These are phyloP conservation scores for Leccinellum albellum DNA, from an alignment of 768 basidiomycete genomes.

Conservation along the genomic window DNA sequence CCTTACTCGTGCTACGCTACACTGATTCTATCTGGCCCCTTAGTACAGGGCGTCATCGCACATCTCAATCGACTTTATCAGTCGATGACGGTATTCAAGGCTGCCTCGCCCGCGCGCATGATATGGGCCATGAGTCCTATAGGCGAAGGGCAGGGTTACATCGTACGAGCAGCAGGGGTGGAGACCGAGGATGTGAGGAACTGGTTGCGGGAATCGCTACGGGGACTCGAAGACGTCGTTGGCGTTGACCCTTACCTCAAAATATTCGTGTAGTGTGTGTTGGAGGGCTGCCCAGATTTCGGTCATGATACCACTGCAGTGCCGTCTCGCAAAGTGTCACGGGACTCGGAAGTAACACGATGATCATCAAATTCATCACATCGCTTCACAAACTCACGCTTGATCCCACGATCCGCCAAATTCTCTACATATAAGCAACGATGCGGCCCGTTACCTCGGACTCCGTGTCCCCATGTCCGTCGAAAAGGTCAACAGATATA, in stretches of 20 bases:
- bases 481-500: neutral
- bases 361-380: too few relatives aligned
- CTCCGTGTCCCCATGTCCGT: slow-evolving; percentile 2
- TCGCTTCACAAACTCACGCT: neutral
- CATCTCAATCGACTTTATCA: slow-evolving; percentile 49
- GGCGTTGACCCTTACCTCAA: slow-evolving; percentile 64
- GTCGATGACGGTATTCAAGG: slow-evolving; percentile 60
- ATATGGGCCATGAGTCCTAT: slow-evolving; percentile 81
- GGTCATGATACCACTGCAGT: too few relatives aligned
- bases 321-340: too few relatives aligned
- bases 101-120: slow-evolving; percentile 49
- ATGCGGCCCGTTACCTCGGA: neutral
- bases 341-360: too few relatives aligned
- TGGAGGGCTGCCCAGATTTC: neutral
- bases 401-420: neutral
- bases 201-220: slow-evolving; percentile 63
- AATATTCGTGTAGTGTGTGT: slow-evolving; percentile 45
- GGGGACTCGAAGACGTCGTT: slow-evolving; percentile 47
- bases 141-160: slow-evolving; percentile 41
- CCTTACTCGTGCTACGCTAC: slow-evolving; percentile 93
- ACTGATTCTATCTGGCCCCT: slow-evolving; percentile 73
- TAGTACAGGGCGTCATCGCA: slow-evolving; percentile 44
- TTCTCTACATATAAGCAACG: neutral
- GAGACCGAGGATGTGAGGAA: slow-evolving; percentile 71
- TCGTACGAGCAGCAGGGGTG: slow-evolving; percentile 71